A percentile compares a stretch with the other conserved stretches of the same genome.
phyloP scores from a whole-genome alignment of 345 rosid species.

The Boechera stricta region DNA sequence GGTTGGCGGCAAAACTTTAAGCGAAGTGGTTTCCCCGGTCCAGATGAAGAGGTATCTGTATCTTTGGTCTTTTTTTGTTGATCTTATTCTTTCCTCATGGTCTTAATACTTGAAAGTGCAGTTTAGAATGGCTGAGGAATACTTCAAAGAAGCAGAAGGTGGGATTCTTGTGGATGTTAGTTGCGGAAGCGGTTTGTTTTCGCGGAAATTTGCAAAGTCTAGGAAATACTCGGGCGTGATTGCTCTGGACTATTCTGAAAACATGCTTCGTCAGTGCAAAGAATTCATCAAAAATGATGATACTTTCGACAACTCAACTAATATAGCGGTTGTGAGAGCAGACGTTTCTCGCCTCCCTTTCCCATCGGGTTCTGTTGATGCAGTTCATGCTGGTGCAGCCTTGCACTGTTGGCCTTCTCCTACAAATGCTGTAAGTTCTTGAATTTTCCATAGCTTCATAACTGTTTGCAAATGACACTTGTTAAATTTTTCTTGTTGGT shows the following conservation, averaged over 20 bases:
- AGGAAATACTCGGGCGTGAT: constrained; percentile 75
- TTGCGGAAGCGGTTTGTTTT: constrained; percentile 95
- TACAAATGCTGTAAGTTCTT: constrained; percentile 80
- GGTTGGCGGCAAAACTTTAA: constrained; percentile 93
- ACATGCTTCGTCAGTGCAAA: constrained; percentile 92
- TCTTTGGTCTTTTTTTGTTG: background rate
- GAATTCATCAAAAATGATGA: constrained; percentile 75
- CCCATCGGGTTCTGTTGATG: constrained; percentile 78
- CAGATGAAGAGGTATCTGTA: constrained; percentile 76
- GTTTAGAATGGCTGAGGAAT: constrained; percentile 95
- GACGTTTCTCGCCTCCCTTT: constrained; percentile 93
- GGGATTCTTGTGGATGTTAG: constrained; percentile 93
- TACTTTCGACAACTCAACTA: constrained; percentile 57
- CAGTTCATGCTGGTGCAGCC: constrained; percentile 97
- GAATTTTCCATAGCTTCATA: background rate
- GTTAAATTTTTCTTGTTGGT: background rate
- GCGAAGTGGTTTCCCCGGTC: constrained; percentile 92
- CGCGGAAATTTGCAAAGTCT: constrained; percentile 83
- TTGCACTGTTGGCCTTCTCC: constrained; percentile 97
- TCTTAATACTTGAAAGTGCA: constrained; percentile 46
- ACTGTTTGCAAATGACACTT: background rate
- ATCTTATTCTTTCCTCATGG: constrained; percentile 1
- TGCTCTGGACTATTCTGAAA: constrained; percentile 96
- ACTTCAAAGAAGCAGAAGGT: constrained; percentile 75
- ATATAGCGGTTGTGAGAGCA: constrained; percentile 90